Base-by-base conservation (phyloP, 495 filamentous ascomycete species). In the Xylaria longipes region DNA sequence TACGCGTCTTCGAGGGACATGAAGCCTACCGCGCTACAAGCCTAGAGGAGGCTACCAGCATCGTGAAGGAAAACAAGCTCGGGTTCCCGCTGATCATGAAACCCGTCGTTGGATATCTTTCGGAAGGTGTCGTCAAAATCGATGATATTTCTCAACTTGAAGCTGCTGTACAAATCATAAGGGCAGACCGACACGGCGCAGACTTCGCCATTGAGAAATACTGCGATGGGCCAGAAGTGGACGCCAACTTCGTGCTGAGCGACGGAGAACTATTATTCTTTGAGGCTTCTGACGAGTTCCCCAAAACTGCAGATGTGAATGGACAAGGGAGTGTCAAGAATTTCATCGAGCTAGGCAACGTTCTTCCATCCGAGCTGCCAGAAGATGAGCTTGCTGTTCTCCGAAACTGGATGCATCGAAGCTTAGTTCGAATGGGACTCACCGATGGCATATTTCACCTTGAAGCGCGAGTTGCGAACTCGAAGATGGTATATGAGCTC, bases 281-380 rank as follows among this genome's bases (percentile, higher is more conserved):
- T 52, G 85, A 87, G 65, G 73, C 82, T 9, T 77, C 76, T 1
- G 85, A 87, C 65, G 83, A 87, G 68, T 82, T 85, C 27, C 85
- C 85, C 41, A 81, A 76, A 48, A 37, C 73, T 0, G 84, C 76
- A 86, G 45, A 45, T 67, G 1, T 15, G 9, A 25, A 56, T 71
- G 37, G 70, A 65, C 37, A 81, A 70, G 52, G 29, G 3, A 5
- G 9, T 20, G 29, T 27, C 27, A 57, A 31, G 25, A 79, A 76
- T 68, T 79, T 75, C 11, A 75, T 73, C 12, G 80, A 76, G 31
- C 76, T 76, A 1, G 72, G 75, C 22, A 82, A 73, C 14, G 17
- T 81, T 22, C 43, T 45, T 29, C 81, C 81, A 7, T 77, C 75
- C 0, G 75, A 68, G 2, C 76, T 83, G 0, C 81, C 81, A 0